These are phyloP conservation scores for Madurella fahalii DNA, from an alignment of 2,329 filamentous ascomycete genomes.

Conservation along the genomic window DNA sequence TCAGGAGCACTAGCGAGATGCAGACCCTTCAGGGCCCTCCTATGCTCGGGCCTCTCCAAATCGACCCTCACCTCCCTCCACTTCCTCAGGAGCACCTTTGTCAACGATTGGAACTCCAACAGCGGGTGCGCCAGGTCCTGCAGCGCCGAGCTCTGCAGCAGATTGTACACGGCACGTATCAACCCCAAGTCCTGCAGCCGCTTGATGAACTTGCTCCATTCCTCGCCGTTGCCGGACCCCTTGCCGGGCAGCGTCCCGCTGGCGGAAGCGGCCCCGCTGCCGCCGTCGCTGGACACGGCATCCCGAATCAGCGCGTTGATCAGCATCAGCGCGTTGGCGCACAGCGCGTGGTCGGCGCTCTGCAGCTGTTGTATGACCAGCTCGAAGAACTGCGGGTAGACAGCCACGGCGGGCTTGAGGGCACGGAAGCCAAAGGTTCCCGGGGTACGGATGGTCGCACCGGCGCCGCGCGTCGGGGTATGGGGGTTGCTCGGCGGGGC, in stretches of 20 bases:
- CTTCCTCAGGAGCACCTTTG: constrained; percentile 79
- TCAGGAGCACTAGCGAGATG: constrained; percentile 78
- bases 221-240: constrained; percentile 48
- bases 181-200: constrained; percentile 86
- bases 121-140: constrained; percentile 87
- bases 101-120: constrained; percentile 88
- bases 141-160: constrained; percentile 92
- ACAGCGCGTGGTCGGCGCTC: constrained; percentile 90
- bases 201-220: constrained; percentile 96
- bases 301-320: constrained; percentile 95
- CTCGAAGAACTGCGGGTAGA: constrained; percentile 91
- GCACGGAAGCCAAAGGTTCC: constrained; percentile 82
- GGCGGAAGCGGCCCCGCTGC: constrained; percentile 25
- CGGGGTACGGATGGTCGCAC: constrained; percentile 37
- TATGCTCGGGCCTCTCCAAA: constrained; percentile 80
- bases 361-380: constrained; percentile 88
- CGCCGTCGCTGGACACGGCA: constrained; percentile 69
- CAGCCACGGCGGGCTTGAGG: constrained; percentile 83
- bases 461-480: neutral
- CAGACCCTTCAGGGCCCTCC: constrained; percentile 78
- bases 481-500: neutral
- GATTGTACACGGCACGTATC: constrained; percentile 82
- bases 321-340: constrained; percentile 89
- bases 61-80: constrained; percentile 87
- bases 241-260: constrained; percentile 29